phyloP scores from a whole-genome alignment of 371 early-diverging fungal genomes.

The Dichotomocladium elegans region DNA sequence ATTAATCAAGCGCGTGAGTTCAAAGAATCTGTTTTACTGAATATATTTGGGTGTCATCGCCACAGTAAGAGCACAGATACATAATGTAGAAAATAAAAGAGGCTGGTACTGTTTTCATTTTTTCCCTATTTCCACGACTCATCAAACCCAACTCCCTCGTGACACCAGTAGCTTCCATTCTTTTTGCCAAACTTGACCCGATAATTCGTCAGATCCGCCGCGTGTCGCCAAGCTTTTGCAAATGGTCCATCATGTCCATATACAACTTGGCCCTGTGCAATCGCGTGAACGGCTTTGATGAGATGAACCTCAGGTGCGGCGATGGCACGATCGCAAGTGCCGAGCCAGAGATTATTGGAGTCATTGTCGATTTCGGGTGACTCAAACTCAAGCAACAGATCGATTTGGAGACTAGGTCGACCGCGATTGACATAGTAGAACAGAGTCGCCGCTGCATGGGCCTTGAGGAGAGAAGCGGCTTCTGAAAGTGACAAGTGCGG shows the following conservation, averaged over 20 bases:
- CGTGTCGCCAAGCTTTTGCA: constrained; percentile 20
- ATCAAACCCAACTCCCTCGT: constrained; percentile 37
- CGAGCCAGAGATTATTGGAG: constrained; percentile 44
- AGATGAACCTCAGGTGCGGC: constrained; percentile 49
- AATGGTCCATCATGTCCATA: constrained; percentile 24
- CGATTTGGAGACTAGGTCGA: constrained; percentile 36
- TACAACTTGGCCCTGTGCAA: constrained; percentile 37
- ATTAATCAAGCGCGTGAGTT: too few species aligned
- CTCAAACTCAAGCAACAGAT: constrained; percentile 27
- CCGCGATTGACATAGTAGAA: constrained; percentile 36
- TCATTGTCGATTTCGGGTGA: constrained; percentile 3
- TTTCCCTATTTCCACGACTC: constrained; percentile 33
- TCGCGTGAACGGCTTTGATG: constrained; percentile 47
- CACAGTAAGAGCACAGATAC: too few species aligned
- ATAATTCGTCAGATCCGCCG: constrained; percentile 38
- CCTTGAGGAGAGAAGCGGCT: constrained; percentile 31
- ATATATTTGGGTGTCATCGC: too few species aligned
- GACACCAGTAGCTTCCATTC: constrained; percentile 23
- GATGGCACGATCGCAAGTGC: constrained; percentile 38
- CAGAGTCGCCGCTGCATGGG: constrained; percentile 30
- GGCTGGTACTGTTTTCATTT: too few species aligned
- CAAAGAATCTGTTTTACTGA: too few species aligned
- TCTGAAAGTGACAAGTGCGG: constrained; percentile 26
- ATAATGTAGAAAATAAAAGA: too few species aligned
- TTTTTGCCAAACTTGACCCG: constrained; percentile 12